Evolutionary conservation across 345 rosid species (phyloP).

Genomic region (Sisymbrium altissimum): DNA sequence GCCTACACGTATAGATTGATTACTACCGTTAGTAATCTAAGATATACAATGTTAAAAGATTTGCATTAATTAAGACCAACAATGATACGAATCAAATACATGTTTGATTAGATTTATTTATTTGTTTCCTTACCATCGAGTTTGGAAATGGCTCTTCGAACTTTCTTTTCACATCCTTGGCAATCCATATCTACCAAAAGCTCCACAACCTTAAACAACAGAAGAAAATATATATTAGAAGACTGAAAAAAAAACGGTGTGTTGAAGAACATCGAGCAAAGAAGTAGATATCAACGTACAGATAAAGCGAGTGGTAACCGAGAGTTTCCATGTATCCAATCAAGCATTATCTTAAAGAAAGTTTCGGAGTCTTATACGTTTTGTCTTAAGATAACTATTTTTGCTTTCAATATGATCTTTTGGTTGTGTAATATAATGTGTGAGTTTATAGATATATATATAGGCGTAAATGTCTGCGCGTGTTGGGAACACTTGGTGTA

Average conservation of each 20-base stretch:
- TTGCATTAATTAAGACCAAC: background rate
- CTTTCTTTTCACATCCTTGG: conserved; percentile 74
- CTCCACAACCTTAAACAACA: conserved; percentile 54
- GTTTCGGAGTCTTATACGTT: background rate
- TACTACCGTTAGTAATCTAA: background rate
- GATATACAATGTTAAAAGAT: background rate
- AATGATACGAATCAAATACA: background rate
- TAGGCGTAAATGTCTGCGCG: conserved; percentile 24
- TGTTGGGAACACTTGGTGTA: conserved; percentile 25
- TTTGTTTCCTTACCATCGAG: conserved; percentile 47
- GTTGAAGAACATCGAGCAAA: background rate
- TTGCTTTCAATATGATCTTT: conserved; percentile 6
- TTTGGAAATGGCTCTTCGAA: conserved; percentile 70
- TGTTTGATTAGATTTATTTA: background rate
- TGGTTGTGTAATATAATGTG: conserved; percentile 18
- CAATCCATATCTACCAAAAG: conserved; percentile 91
- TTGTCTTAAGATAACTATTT: background rate
- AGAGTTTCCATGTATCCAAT: conserved; percentile 50
- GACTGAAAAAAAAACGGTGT: background rate
- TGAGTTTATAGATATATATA: background rate
- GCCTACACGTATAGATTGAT: conserved; percentile 36
- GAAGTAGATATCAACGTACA: conserved; percentile 40
- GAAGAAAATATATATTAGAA: background rate
- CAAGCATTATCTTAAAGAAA: conserved; percentile 36
- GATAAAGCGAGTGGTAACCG: conserved; percentile 52